These are phyloP conservation scores for Aplosporella prunicola DNA, from an alignment of 2,329 filamentous ascomycete genomes.

Conservation along the genomic window DNA sequence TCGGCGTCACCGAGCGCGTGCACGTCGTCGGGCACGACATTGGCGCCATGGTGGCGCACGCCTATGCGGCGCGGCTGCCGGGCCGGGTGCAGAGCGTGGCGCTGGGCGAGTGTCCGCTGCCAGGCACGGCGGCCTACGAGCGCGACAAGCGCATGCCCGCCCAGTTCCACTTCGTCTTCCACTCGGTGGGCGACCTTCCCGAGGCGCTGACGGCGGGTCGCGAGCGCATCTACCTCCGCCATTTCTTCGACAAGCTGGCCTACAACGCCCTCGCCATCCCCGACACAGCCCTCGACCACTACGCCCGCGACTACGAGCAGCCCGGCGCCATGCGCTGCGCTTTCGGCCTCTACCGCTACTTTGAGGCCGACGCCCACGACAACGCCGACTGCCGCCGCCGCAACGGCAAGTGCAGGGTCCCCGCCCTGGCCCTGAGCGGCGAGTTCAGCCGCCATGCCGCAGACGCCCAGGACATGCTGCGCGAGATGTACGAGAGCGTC, in stretches of 20 bases:
- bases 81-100: conserved; percentile 26
- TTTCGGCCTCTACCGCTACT: conserved; percentile 25
- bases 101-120: conserved; percentile 37
- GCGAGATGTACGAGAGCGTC: conserved; percentile 14
- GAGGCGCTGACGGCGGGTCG: conserved; percentile 30
- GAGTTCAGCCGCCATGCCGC: conserved; percentile 15
- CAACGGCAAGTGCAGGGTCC: conserved; percentile 20
- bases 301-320: conserved; percentile 27
- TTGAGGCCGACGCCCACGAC: conserved; percentile 24
- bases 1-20: conserved; percentile 29
- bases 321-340: conserved; percentile 26
- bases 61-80: conserved; percentile 30
- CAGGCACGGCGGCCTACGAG: conserved; percentile 26
- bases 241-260: conserved; percentile 34
- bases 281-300: conserved; percentile 30
- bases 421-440: conserved; percentile 20
- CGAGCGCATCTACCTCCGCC: conserved; percentile 34
- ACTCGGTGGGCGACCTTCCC: conserved; percentile 30
- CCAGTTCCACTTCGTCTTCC: conserved; percentile 37
- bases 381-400: conserved; percentile 16
- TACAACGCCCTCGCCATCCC: conserved; percentile 30
- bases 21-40: conserved; percentile 42
- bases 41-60: conserved; percentile 39
- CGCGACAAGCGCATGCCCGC: conserved; percentile 21
- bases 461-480: conserved; percentile 17